These are phyloP conservation scores for Brassica nigra DNA, from an alignment of 345 rosid genomes.

Conservation along the genomic window DNA sequence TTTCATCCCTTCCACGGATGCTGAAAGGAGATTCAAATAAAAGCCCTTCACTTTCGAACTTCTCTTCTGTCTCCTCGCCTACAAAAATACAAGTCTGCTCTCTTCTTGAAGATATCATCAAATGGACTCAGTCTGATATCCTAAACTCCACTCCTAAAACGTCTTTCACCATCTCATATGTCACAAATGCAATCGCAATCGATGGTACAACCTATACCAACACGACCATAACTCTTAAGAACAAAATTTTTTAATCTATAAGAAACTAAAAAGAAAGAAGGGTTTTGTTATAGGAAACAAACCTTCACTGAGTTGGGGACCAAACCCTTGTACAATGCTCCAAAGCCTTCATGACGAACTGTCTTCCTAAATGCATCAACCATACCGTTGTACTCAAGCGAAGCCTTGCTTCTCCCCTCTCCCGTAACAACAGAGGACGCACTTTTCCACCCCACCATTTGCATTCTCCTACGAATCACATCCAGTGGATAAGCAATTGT, in stretches of 20 bases:
- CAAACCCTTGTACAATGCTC: constrained; percentile 97
- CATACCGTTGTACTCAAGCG: constrained; percentile 81
- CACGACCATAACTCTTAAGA: neutral
- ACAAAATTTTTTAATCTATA: too few species aligned
- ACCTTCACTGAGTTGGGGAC: constrained; percentile 99
- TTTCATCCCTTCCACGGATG: constrained; percentile 25
- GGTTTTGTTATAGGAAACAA: constrained; percentile 30
- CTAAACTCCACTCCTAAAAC: constrained; percentile 90
- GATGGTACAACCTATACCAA: constrained; percentile 87
- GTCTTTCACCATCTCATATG: constrained; percentile 94
- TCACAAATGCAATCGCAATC: constrained; percentile 90
- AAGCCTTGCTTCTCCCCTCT: constrained; percentile 59
- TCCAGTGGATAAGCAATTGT: constrained; percentile 98
- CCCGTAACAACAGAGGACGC: constrained; percentile 88
- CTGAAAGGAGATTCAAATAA: constrained; percentile 24
- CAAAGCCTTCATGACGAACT: constrained; percentile 83
- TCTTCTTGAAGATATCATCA: constrained; percentile 4
- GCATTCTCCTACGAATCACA: constrained; percentile 97
- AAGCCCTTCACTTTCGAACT: constrained; percentile 45
- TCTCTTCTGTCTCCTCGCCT: constrained; percentile 55
- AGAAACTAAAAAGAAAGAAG: neutral
- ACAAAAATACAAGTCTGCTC: constrained; percentile 60
- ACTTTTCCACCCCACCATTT: constrained; percentile 98
- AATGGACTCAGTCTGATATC: constrained; percentile 77
- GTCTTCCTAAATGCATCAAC: constrained; percentile 91